phyloP scores from a whole-genome alignment of 768 basidiomycete species.

The Mycena amicta region DNA sequence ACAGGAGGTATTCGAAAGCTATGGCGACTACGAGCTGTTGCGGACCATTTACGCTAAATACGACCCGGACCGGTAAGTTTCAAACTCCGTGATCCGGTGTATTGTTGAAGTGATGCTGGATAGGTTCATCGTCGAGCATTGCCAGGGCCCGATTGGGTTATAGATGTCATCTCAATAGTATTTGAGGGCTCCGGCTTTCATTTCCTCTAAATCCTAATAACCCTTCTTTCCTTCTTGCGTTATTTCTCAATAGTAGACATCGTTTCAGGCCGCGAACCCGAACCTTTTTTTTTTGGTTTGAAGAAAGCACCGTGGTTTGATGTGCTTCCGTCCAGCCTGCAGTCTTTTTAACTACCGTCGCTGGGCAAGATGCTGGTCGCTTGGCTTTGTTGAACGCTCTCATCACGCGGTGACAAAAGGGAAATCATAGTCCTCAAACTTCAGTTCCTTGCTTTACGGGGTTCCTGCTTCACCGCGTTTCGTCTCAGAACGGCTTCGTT shows the following conservation, averaged over 20 bases:
- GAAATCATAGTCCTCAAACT: neutral
- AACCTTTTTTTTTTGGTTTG: too few relatives aligned
- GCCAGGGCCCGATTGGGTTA: constrained; percentile 34
- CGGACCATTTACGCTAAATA: constrained; percentile 44
- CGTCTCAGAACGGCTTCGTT: too few relatives aligned
- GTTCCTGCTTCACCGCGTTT: too few relatives aligned
- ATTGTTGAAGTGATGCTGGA: too few relatives aligned
- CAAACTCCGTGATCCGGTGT: neutral
- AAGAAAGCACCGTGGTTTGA: neutral
- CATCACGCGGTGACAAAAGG: neutral
- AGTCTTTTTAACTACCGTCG: neutral
- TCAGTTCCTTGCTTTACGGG: neutral
- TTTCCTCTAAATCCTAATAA: too few relatives aligned
- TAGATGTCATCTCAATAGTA: neutral
- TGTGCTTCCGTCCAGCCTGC: neutral
- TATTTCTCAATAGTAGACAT: too few relatives aligned
- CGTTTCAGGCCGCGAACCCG: too few relatives aligned
- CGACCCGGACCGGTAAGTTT: constrained; percentile 41
- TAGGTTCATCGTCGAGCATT: constrained; percentile 39
- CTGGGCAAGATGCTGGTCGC: neutral
- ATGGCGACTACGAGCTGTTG: constrained; percentile 40
- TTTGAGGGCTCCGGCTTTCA: too few relatives aligned
- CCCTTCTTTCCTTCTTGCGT: too few relatives aligned
- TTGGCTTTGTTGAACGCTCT: neutral
- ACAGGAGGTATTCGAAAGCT: constrained; percentile 43